Base-by-base conservation (phyloP, 345 rosid species). In the Limnanthes douglasii region DNA sequence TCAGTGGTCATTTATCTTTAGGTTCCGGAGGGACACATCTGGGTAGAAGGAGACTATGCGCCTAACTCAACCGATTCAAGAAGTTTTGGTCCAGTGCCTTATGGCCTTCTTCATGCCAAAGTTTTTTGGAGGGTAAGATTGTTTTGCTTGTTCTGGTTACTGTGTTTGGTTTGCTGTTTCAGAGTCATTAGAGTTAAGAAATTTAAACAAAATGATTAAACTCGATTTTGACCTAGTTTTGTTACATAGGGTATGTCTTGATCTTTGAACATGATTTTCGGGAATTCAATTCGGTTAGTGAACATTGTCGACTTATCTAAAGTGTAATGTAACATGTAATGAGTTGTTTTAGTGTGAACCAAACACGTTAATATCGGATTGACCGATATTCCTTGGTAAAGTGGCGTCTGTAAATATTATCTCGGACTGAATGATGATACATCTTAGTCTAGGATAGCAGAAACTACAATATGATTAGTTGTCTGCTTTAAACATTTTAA, bases 1-100 rank as follows among this genome's bases (percentile, higher is more conserved):
- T n/a, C n/a, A n/a, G n/a, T 31, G 12, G n/a, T 45, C 11, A 13
- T 34, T 21, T 36, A 16, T 39, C 22, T 54, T 39, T 33, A 81
- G 96, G 83, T 80, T 46, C 94, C 94, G 1, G 52, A 42, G 59
- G 94, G 94, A 33, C 81, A 70, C 48, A 43, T 80, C 19, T 78
- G 86, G 70, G 50, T 75, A 4, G 63, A 70, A 45, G 96, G 96
- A 31, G 96, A 80, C 60, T 53, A 74, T 59, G 54, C 35, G 33
- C 56, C 67, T 31, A 47, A 57, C 34, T 67, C 94, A 0, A 46
- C 33, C 20, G 96, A 80, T 65, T 85, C 93, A 2, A 72, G 96
- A 53, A 12, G 18, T 7, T 85, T 69, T 50, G 96, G 96, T 23
- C 63, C 93, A 3, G 48, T 85, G 51, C 80, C 96, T 23, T 76